Evolutionary conservation across 805 yeast species (phyloP), one percentile per base, ranked within the genome.

Genomic region (Suhomyces canberraensis): DNA sequence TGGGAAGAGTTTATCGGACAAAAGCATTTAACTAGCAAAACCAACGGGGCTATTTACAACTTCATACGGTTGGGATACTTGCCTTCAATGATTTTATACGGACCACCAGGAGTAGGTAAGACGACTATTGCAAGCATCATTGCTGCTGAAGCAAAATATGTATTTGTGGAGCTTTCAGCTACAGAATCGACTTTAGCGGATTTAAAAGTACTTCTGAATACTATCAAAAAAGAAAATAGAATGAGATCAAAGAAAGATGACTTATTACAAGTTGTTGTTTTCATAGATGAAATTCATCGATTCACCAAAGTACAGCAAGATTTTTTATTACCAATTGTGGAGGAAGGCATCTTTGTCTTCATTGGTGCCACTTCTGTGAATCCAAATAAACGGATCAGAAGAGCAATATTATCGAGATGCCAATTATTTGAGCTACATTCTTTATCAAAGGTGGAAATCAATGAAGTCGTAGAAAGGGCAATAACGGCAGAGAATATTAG

Each of bases 101-200:
- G 99, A 0, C 95, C 95, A 1, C 95, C 97, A 2, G 98, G 98
- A 0, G 90, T 88, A 3, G 91, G 93, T 70, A 93, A 93, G 54
- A 93, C 98, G 0, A 83, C 96, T 0, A 55, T 93, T 18, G 93
- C 95, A 0, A 47, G 73, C 27, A 73, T 82, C 24, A 60, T 84
- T n/a, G 81, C 89, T 0, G 52, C 61, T 11, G 61, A 68, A n/a
- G 63, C 78, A 2, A 66, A 69, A 29, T 67, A 78, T 31, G 66
- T 80, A 30, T 80, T 88, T 53, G 71, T 85, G 3, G 97, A 90
- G 58, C 64, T 89, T 29, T 85, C 95, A 37, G 98, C 97, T 0
- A 86, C 97, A 0, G 74, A 78, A 36, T 76, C 81, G 31, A 80
- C 87, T 0, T 66, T 81, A 0, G 58, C 66, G 1, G 95, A 89